Conservation (phyloP, 2,329 filamentous ascomycete species). For the Leptographium lundbergii region DNA sequence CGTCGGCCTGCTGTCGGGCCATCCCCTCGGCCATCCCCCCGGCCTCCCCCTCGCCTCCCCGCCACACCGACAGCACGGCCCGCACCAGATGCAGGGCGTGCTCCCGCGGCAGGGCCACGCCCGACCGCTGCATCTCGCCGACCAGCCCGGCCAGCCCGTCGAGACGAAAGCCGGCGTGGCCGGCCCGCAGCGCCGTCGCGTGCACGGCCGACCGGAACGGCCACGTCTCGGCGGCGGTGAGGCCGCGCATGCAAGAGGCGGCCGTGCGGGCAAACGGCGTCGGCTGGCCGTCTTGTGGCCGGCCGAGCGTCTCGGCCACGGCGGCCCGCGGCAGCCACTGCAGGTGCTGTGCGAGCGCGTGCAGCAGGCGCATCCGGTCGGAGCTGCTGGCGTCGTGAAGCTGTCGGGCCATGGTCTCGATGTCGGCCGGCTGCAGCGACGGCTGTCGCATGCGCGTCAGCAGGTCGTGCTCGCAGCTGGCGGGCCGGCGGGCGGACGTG, state of each 20-base stretch:
- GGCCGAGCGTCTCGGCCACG: background rate
- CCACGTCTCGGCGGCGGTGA: slow-evolving; percentile 21
- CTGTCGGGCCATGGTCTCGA: background rate
- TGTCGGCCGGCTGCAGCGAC: background rate
- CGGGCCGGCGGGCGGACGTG: slow-evolving; percentile 9
- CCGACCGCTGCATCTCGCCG: slow-evolving; percentile 25
- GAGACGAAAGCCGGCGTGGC: slow-evolving; percentile 3
- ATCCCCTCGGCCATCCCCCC: slow-evolving; percentile 12
- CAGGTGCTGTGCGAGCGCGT: slow-evolving; percentile 15
- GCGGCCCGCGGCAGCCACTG: slow-evolving; percentile 4
- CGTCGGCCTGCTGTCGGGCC: slow-evolving; percentile 19
- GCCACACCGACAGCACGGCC: slow-evolving; percentile 22
- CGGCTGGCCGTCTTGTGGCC: background rate
- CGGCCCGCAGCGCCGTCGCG: slow-evolving; percentile 13
- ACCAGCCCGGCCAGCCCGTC: slow-evolving; percentile 17
- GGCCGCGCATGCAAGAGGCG: slow-evolving; percentile 5
- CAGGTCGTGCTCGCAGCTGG: slow-evolving; percentile 3
- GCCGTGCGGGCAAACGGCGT: background rate
- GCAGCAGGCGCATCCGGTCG: slow-evolving; percentile 16
- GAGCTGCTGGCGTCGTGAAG: slow-evolving; percentile 12
- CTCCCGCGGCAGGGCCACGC: slow-evolving; percentile 21
- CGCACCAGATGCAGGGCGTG: slow-evolving; percentile 25
- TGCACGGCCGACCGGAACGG: slow-evolving; percentile 20
- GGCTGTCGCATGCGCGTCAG: background rate
- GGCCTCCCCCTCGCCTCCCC: slow-evolving; percentile 5